Conservation (phyloP, 331 rosid genomes). For the Phaseolus coccineus region DNA sequence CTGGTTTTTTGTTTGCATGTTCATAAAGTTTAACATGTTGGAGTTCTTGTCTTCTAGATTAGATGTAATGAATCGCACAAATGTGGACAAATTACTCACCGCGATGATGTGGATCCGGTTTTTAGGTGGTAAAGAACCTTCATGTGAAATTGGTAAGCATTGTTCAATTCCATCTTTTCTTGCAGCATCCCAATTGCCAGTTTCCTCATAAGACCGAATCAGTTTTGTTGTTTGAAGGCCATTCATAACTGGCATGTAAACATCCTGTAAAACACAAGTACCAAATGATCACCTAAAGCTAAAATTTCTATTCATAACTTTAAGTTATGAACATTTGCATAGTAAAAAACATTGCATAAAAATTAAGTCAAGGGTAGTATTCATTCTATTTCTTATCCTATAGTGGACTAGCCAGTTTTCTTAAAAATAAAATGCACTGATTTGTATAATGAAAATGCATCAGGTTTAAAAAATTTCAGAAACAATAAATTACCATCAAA, state of each 20-base stretch:
- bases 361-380: not conserved
- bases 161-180: constrained; percentile 70
- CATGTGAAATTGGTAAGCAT: constrained; percentile 40
- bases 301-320: not conserved
- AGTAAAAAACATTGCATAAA: not conserved
- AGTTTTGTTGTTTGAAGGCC: constrained; percentile 93
- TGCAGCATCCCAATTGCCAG: constrained; percentile 89
- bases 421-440: not conserved
- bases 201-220: constrained; percentile 89
- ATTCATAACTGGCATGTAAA: constrained; percentile 93
- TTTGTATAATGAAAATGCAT: not conserved
- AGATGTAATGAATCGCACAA: not conserved
- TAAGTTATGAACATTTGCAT: not conserved
- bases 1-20: not conserved
- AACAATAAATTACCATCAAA: constrained; percentile 71
- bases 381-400: constrained; percentile 15
- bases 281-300: not conserved
- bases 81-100: constrained; percentile 53
- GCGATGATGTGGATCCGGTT: constrained; percentile 79
- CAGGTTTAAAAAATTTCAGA: constrained; percentile 2
- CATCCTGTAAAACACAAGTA: constrained; percentile 67
- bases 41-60: not conserved
- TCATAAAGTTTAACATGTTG: constrained; percentile 12
- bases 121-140: constrained; percentile 38
- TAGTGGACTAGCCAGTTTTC: constrained; percentile 12